A percentile compares a stretch with the other conserved stretches of the same genome.
phyloP scores from a whole-genome alignment of 2,329 filamentous ascomycete genomes.

The Epicoccum nigrum region DNA sequence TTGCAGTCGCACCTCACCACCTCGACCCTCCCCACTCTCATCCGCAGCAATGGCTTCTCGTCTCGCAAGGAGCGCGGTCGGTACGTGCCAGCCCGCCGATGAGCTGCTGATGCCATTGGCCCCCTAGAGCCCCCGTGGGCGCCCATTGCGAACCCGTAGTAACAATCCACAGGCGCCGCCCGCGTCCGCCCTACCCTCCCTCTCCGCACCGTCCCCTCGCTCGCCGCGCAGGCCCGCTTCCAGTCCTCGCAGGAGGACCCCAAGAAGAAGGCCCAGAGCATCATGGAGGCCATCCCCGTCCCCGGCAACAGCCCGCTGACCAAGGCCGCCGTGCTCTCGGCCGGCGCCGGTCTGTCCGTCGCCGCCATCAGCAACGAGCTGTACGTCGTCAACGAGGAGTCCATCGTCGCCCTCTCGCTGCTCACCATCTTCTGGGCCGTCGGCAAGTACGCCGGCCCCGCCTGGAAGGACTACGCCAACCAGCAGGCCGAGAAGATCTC shows the following conservation, averaged over 20 bases:
- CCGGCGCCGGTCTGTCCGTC: slow-evolving; percentile 84
- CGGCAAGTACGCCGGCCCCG: slow-evolving; percentile 90
- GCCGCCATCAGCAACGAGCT: slow-evolving; percentile 99
- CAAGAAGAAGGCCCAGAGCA: slow-evolving; percentile 95
- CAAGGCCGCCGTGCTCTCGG: slow-evolving; percentile 97
- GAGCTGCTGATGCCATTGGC: slow-evolving; percentile 50
- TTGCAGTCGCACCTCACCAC: slow-evolving; percentile 24
- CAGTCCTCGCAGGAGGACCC: slow-evolving; percentile 84
- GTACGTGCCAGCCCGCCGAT: slow-evolving; percentile 64
- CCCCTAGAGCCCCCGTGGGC: slow-evolving; percentile 34
- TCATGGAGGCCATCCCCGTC: slow-evolving; percentile 89
- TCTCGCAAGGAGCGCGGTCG: slow-evolving; percentile 92
- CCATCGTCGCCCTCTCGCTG: slow-evolving; percentile 90
- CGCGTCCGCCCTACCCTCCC: slow-evolving; percentile 79
- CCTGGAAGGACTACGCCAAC: slow-evolving; percentile 92
- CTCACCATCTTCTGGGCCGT: slow-evolving; percentile 90
- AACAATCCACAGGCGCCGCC: slow-evolving; percentile 72
- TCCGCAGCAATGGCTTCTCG: slow-evolving; percentile 90
- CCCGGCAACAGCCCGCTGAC: slow-evolving; percentile 91
- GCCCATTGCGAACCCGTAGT: neutral
- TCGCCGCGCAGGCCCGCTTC: slow-evolving; percentile 73
- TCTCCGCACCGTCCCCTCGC: slow-evolving; percentile 75
- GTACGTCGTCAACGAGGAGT: slow-evolving; percentile 99
- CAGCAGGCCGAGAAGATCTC: slow-evolving; percentile 89
- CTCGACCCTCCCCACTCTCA: slow-evolving; percentile 46